phyloP scores from a whole-genome alignment of 306 rosid genomes.

The Prunus fruticosa region DNA sequence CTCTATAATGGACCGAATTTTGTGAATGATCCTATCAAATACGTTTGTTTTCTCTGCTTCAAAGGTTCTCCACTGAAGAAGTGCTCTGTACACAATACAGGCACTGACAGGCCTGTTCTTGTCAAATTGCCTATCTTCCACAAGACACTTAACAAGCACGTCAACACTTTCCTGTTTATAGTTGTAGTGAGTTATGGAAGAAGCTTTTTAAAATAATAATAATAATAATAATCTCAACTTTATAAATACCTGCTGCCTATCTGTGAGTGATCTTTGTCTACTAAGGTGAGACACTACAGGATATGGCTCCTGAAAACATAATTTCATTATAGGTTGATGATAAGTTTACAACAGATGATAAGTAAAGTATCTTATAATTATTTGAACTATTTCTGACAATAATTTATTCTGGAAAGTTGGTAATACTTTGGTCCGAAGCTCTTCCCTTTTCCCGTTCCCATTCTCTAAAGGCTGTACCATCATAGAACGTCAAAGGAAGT shows the following conservation, averaged over 20 bases:
- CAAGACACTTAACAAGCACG: conserved; percentile 72
- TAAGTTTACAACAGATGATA: background rate
- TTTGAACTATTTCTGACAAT: background rate
- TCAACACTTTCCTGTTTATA: conserved; percentile 74
- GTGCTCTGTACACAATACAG: conserved; percentile 68
- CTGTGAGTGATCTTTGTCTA: conserved; percentile 81
- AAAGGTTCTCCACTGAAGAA: conserved; percentile 89
- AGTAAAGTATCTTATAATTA: background rate
- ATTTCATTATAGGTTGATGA: conserved; percentile 15
- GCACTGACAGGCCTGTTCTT: conserved; percentile 72
- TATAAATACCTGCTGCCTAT: conserved; percentile 73
- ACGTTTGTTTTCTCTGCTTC: conserved; percentile 79
- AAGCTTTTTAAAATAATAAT: background rate
- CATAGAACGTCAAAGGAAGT: conserved; percentile 18
- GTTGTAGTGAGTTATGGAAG: background rate
- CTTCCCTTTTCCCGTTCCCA: conserved; percentile 47
- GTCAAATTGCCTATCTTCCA: conserved; percentile 66
- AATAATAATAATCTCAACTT: background rate
- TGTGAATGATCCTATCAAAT: conserved; percentile 72
- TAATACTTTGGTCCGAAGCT: conserved; percentile 48
- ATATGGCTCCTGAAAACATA: conserved; percentile 54
- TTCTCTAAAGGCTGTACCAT: conserved; percentile 53
- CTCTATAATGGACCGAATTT: conserved; percentile 64
- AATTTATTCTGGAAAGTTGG: conserved; percentile 10
- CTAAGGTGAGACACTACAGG: conserved; percentile 42